phyloP scores from a whole-genome alignment of 2,329 filamentous ascomycete genomes.

The Calonectria henricotiae region DNA sequence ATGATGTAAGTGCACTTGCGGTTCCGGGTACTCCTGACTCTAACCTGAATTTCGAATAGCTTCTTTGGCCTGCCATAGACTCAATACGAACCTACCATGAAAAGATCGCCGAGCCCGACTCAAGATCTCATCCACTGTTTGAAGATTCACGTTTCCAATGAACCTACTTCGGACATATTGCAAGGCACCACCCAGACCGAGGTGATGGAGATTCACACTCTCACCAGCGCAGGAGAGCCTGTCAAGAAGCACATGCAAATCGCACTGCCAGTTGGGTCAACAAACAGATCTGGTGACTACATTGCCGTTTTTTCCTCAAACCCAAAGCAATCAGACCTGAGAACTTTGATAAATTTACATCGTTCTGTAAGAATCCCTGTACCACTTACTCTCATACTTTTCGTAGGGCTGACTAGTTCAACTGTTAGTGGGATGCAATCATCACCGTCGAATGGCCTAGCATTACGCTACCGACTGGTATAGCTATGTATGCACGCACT shows the following conservation, averaged over 20 bases:
- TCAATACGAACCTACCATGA: neutral
- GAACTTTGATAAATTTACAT: neutral
- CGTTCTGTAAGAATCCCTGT: neutral
- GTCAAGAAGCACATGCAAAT: slow-evolving; percentile 8
- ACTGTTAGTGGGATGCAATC: neutral
- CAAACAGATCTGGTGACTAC: neutral
- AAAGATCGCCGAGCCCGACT: neutral
- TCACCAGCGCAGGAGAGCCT: neutral
- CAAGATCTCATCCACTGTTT: neutral
- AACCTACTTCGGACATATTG: neutral
- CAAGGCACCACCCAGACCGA: slow-evolving; percentile 1
- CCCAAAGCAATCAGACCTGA: neutral
- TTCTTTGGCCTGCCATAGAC: slow-evolving; percentile 11
- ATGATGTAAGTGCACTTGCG: neutral
- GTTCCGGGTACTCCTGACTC: neutral
- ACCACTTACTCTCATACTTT: neutral
- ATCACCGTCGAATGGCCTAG: neutral
- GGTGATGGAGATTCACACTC: neutral
- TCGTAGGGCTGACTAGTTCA: neutral
- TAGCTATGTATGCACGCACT: neutral
- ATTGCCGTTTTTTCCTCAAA: neutral
- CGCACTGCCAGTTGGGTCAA: neutral
- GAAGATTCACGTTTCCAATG: neutral
- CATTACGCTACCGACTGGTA: neutral
- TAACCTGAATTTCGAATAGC: neutral